Base-by-base conservation (phyloP, 495 filamentous ascomycete genomes). In the Daldinia decipiens region DNA sequence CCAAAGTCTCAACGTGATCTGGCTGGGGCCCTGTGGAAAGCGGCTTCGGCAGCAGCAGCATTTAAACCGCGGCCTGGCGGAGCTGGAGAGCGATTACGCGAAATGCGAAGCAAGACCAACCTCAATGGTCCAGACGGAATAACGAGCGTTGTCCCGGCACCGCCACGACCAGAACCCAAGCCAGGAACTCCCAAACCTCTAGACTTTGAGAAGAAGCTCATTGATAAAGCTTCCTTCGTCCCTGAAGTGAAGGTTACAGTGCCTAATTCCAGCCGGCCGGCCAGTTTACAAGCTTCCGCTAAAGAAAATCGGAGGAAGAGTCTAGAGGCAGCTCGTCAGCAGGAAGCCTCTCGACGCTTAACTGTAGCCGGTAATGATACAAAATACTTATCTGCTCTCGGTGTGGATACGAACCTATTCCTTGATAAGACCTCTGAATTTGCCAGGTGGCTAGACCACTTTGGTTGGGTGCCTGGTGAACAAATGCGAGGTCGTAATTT, bases 21-120 rank as follows among this genome's bases (percentile, higher is more conserved):
- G 71, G 92, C 91, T 27, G 89, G 88, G 36, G 83, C 87, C n/a
- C 89, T 98, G 66, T 90, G 91, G 73, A 94, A 93, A 76, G 94
- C 93, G 36, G 94, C 95, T 12, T 89, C 86, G 34, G 89, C 93
- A n/a, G 90, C 92, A 62, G 76, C 68, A 39, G 90, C 89, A 19
- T 98, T 98, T 82, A 94, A 92, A 73, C 93, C 94, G 17, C 86
- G 94, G 39, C 87, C 89, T 15, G 93, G 93, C 32, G 93, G 92
- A 59, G 93, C 92, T 36, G 92, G 87, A 36, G 92, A 94, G 60
- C 89, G 90, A 59, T 78, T 94, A 29, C 79, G 88, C 34, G 85
- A 86, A 56, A 74, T 72, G 24, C 68, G 87, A 59, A 84, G 82
- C 65, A 87, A 92, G 69, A 43, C 32, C 6, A 81, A 73, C 15